Conservation (phyloP, 2,329 filamentous ascomycete genomes). For the Ascochyta koolunga region DNA sequence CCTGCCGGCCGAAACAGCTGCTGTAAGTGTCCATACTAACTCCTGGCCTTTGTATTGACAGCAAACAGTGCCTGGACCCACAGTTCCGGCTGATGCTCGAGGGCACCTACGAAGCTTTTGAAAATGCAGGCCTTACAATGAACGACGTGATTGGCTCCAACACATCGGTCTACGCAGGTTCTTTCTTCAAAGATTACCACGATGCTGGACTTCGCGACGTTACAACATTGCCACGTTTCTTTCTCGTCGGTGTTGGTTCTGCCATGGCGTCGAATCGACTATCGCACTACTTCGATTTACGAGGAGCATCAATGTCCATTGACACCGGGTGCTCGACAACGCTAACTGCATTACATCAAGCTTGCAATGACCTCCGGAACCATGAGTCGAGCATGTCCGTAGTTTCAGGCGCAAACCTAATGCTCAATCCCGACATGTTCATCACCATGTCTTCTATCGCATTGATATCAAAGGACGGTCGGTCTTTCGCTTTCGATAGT, state of each 20-base stretch:
- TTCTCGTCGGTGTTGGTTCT: too few species aligned
- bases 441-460: neutral
- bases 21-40: slow-evolving; percentile 7
- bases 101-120: slow-evolving; percentile 46
- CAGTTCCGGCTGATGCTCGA: slow-evolving; percentile 37
- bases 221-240: neutral
- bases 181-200: slow-evolving; percentile 23
- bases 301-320: too few species aligned
- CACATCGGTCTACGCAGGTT: slow-evolving; percentile 26
- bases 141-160: slow-evolving; percentile 21
- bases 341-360: too few species aligned
- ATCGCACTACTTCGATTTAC: too few species aligned
- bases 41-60: too few species aligned
- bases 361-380: too few species aligned
- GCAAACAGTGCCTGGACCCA: slow-evolving; percentile 24
- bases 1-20: slow-evolving; percentile 25
- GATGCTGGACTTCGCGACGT: slow-evolving; percentile 1
- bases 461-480: too few species aligned
- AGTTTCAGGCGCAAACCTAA: too few species aligned
- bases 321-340: too few species aligned
- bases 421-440: slow-evolving; percentile 15
- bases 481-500: slow-evolving; percentile 33
- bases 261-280: too few species aligned
- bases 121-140: slow-evolving; percentile 24
- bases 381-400: too few species aligned